Base-by-base conservation (phyloP, 257 asterid species). In the Solanum bukasovii region DNA sequence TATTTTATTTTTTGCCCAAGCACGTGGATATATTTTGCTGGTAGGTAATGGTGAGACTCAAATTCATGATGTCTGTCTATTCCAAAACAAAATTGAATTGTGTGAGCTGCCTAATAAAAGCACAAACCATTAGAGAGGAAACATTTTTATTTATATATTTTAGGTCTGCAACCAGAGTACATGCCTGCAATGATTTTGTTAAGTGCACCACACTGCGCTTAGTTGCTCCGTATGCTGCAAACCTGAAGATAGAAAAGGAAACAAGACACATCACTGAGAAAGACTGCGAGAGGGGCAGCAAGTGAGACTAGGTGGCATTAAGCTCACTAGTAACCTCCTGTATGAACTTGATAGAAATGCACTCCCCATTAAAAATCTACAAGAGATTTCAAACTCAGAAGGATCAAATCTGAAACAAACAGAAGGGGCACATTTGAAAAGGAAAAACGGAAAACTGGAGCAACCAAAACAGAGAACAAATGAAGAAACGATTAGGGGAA, bases 211-310 rank as follows among this genome's bases (percentile, higher is more conserved):
- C 99, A 88, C 99, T 95, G 40, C 99, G 98, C 87, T 97, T 97
- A 56, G 99, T 95, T 78, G 99, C 99, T 65, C 99, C 99, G 90
- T 97, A 97, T 83, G 99, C 99, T 86, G 99, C 99, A 93, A 95
- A 97, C 84, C 99, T 97, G 93, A 84, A 85, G 87, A 86, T 49
- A 67, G 25, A 38, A 86, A 14, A 90, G 68, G 52, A 78, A 68
- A 35, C 46, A 86, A 87, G 49, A 46, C 35, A 23, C 27, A 49
- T 81, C 68, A 49, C 25, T 77, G n/a, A 23, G 63, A 31, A 33
- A 85, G 49, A 29, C 35, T 63, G 72, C 7, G 13, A 40, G 38
- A 74, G 25, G 74, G 33, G 44, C 34, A 29, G 71, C 68, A 70
- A 86, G 33, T 13, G 83, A 86, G 77, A 86, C 29, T 56, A 56